Base-by-base conservation (phyloP, 1,284 basidiomycete species). In the Trichosporon coremiiforme region DNA sequence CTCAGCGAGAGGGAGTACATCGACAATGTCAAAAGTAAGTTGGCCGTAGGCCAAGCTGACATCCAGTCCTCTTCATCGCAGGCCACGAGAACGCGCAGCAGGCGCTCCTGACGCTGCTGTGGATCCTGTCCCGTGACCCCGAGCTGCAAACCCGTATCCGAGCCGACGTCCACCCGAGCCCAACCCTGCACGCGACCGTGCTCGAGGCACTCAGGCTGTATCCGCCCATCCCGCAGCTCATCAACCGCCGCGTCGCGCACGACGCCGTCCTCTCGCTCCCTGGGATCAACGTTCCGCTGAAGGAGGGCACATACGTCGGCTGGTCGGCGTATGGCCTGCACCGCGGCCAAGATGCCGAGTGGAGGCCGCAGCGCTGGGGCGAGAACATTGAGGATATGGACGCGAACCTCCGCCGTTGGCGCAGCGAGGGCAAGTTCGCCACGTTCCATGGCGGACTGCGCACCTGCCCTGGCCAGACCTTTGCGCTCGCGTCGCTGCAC, bases 21-120 rank as follows among this genome's bases (percentile, higher is more conserved):
- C 5, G 65, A 66, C 50, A 66, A 66, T 20, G n/a, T 66, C 20
- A 66, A 66, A 33, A 66, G 65, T 66, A 33, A 66, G 55, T 4
- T 17, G 8, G 12, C 2, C n/a, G n/a, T n/a, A 7, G 5, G 13
- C 12, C 15, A n/a, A 33, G 20, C 65, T 66, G 38, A 57, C 53
- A 17, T 0, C 33, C n/a, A 66, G 65, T 66, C 33, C 50, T 66
- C 65, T 66, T 57, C 65, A 66, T 66, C 20, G 65, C 65, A n/a
- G 65, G 65, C 3, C 65, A 66, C 20, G 65, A 66, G 41, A 66
- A 66, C 33, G 65, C 38, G 4, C 65, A 66, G 33, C 65, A 66
- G 33, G 65, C 65, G 5, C 50, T 66, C 7, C 35, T 36, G 33
- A 36, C 35, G 0, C n/a, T 57, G 4, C 65, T 66, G 22, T 36